Evolutionary conservation across 257 asterid species (phyloP), one percentile per base, ranked within the genome.

Genomic region (Cruciata laevipes): DNA sequence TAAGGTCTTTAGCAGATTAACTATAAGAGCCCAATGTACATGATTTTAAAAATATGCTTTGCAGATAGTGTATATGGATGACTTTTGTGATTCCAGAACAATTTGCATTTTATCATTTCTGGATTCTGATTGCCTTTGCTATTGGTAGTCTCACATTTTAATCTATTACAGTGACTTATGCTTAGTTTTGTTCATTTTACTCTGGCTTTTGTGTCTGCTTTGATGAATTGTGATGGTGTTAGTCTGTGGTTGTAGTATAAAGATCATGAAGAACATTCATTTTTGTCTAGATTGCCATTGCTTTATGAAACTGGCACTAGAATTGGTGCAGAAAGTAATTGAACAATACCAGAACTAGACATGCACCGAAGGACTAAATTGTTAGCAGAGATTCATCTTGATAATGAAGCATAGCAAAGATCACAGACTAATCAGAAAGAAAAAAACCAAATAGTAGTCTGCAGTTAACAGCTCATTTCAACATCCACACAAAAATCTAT

Each of bases 361-460:
- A 27, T 27, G 30, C 30, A 27, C 4, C 0, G 38, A 35, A 35
- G 38, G 4, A 35, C 6, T 35, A 35, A 35, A 35, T 35, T 35
- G 38, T 35, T 35, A 35, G 7, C 38, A 35, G 38, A 35, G 38
- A 35, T 35, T 35, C 38, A 35, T 35, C 49, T 40, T 69, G 84
- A 77, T 89, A 92, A 81, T 89, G 97, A 60, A 87, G 96, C 96
- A 92, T 84, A 92, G 80, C 98, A 92, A 70, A 83, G 80, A 67
- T 85, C 87, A 74, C 97, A 92, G 76, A 89, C 87, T 51, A 87
- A 86, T 73, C 97, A 86, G 47, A 38, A 38, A 49, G 56, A 49
- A 49, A 49, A 14, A 14, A 0, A 17, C 20, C 56, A 49, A 8
- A 4, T 3, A 21, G 0, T 31, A 5, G 10, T 17, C 11, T 53